phyloP scores from a whole-genome alignment of 1,284 basidiomycete genomes.

The Taiwanofungus camphoratus region DNA sequence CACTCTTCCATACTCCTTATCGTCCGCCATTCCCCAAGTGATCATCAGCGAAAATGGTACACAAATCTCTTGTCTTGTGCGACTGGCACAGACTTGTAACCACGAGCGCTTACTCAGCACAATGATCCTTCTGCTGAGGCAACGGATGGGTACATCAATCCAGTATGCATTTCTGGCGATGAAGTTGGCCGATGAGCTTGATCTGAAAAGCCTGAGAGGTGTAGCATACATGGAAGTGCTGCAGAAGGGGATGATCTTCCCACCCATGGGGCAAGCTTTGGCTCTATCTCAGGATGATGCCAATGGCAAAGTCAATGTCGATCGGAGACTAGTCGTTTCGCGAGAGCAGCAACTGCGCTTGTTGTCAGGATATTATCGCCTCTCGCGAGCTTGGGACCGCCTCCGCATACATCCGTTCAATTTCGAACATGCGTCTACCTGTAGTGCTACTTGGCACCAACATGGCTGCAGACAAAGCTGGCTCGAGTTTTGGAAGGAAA shows the following conservation, averaged over 20 bases:
- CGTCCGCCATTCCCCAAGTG: slow-evolving; percentile 26
- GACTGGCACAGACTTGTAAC: slow-evolving; percentile 57
- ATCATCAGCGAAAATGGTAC: slow-evolving; percentile 28
- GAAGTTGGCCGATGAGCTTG: slow-evolving; percentile 60
- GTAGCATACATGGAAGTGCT: slow-evolving; percentile 65
- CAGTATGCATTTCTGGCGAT: slow-evolving; percentile 65
- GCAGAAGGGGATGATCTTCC: slow-evolving; percentile 49
- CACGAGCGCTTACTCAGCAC: slow-evolving; percentile 52
- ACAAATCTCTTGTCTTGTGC: slow-evolving; percentile 51
- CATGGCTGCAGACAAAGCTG: slow-evolving; percentile 57
- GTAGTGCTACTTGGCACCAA: slow-evolving; percentile 63
- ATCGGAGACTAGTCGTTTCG: slow-evolving; percentile 42
- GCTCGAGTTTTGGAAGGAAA: slow-evolving; percentile 48
- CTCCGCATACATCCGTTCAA: slow-evolving; percentile 45
- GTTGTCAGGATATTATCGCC: slow-evolving; percentile 58
- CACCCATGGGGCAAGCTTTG: slow-evolving; percentile 15
- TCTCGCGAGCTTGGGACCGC: slow-evolving; percentile 57
- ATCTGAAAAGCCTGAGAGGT: slow-evolving; percentile 49
- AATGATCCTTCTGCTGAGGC: slow-evolving; percentile 49
- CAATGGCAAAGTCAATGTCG: slow-evolving; percentile 29
- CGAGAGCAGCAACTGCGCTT: slow-evolving; percentile 55
- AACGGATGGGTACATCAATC: slow-evolving; percentile 50
- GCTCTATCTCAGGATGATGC: slow-evolving; percentile 9
- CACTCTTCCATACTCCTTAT: slow-evolving; percentile 29
- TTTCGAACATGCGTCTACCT: slow-evolving; percentile 56